Evolutionary conservation across 2,329 filamentous ascomycete species (phyloP).

Genomic region (Fusarium nygamai): DNA sequence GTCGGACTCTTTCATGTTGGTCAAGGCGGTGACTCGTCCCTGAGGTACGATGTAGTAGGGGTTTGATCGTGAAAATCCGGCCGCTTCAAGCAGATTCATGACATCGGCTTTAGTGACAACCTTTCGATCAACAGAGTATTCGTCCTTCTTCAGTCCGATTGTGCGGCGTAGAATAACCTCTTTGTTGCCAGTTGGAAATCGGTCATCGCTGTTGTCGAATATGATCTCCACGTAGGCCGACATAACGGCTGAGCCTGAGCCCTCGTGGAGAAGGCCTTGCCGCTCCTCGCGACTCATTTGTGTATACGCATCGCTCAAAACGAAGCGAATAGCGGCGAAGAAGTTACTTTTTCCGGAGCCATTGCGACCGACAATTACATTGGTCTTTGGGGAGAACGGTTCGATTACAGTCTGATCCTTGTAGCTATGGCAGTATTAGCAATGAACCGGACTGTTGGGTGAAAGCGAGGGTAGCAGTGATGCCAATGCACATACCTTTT

Average conservation of each 20-base stretch:
- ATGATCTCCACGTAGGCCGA: constrained; percentile 99
- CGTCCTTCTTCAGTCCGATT: constrained; percentile 97
- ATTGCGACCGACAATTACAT: constrained; percentile 99
- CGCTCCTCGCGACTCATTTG: constrained; percentile 96
- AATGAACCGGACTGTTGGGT: constrained; percentile 12
- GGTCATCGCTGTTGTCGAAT: constrained; percentile 96
- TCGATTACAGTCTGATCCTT: constrained; percentile 99
- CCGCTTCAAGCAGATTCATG: constrained; percentile 93
- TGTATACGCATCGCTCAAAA: constrained; percentile 96
- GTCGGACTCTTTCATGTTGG: constrained; percentile 98
- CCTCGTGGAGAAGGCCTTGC: constrained; percentile 95
- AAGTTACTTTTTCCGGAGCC: constrained; percentile 99
- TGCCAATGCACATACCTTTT: constrained; percentile 75
- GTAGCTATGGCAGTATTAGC: constrained; percentile 71
- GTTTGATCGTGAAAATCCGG: constrained; percentile 95
- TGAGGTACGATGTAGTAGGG: constrained; percentile 99
- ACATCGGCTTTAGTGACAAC: constrained; percentile 95
- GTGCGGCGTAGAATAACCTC: constrained; percentile 92
- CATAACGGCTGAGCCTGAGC: constrained; percentile 97
- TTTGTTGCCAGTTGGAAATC: constrained; percentile 91
- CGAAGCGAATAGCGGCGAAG: constrained; percentile 98
- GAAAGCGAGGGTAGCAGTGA: not conserved
- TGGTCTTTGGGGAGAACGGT: constrained; percentile 95
- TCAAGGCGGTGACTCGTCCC: constrained; percentile 92
- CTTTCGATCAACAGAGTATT: constrained; percentile 97